Conservation (phyloP, 768 basidiomycete species). For the Leccinum barrowsii region DNA sequence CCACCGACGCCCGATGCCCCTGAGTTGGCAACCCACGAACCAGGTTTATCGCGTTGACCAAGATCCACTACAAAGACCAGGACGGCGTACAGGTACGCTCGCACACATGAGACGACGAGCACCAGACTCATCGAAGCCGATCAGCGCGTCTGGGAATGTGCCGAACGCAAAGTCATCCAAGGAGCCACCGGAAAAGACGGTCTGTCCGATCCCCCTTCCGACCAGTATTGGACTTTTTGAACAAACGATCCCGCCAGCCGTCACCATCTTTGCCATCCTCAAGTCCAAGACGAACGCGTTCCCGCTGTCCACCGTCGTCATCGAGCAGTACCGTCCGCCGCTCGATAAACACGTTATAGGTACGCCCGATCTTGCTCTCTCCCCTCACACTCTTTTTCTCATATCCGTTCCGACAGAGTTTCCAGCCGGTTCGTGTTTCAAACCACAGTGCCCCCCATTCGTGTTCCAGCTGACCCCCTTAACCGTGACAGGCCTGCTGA, state of each 20-base stretch:
- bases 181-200: slow-evolving; percentile 79
- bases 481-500: slow-evolving; percentile 62
- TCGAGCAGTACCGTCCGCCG: slow-evolving; percentile 92
- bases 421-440: slow-evolving; percentile 47
- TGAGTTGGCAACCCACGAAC: neutral
- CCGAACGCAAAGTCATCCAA: slow-evolving; percentile 80
- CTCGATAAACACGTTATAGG: slow-evolving; percentile 75
- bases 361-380: slow-evolving; percentile 25
- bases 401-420: slow-evolving; percentile 37
- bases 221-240: too few relatives aligned
- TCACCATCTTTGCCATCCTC: slow-evolving; percentile 80
- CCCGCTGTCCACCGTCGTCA: slow-evolving; percentile 73
- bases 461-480: neutral
- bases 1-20: neutral
- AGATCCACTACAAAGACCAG: slow-evolving; percentile 76
- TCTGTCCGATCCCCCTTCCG: slow-evolving; percentile 25
- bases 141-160: slow-evolving; percentile 87
- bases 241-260: slow-evolving; percentile 41
- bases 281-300: slow-evolving; percentile 71
- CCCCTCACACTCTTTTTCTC: neutral
- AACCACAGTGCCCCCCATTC: too few relatives aligned
- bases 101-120: neutral
- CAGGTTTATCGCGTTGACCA: slow-evolving; percentile 85
- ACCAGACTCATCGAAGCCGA: neutral
- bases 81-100: slow-evolving; percentile 62